Evolutionary conservation across 768 basidiomycete species (phyloP).

Genomic region (Russula lepida): DNA sequence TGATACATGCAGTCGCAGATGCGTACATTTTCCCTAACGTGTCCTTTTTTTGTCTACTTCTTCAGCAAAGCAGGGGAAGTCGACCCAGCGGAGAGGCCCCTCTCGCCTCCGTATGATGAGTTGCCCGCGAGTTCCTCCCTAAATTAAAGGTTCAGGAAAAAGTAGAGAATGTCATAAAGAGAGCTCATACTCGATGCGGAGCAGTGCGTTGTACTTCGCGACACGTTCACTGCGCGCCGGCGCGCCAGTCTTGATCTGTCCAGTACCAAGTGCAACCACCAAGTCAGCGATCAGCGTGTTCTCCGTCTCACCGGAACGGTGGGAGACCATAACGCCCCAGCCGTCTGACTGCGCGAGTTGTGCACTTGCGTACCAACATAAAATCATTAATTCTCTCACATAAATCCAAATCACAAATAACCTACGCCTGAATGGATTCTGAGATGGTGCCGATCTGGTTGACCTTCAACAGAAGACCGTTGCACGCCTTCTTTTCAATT

Average conservation of each 20-base stretch:
- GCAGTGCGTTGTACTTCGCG: constrained; percentile 84
- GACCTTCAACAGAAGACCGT: constrained; percentile 96
- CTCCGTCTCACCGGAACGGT: constrained; percentile 98
- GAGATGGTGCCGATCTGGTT: constrained; percentile 99
- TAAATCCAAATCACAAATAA: constrained; percentile 20
- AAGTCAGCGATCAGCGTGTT: constrained; percentile 96
- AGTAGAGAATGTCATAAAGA: not conserved
- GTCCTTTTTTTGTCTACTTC: constrained; percentile 37
- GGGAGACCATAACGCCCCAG: constrained; percentile 99
- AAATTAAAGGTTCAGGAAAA: constrained; percentile 15
- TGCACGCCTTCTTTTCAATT: constrained; percentile 99
- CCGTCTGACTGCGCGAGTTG: constrained; percentile 92
- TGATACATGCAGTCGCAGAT: constrained; percentile 3
- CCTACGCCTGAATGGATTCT: constrained; percentile 97
- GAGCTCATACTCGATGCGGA: constrained; percentile 79
- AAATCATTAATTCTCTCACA: not conserved
- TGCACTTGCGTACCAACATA: constrained; percentile 43
- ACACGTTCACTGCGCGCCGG: constrained; percentile 95
- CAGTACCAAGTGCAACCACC: constrained; percentile 82
- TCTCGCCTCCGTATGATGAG: constrained; percentile 64
- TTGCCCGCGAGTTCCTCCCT: constrained; percentile 75
- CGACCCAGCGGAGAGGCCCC: constrained; percentile 71
- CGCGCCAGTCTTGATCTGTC: constrained; percentile 98
- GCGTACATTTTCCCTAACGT: not conserved
- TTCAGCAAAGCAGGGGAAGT: constrained; percentile 63